Percentiles rank a stretch among this genome's conserved stretches.
These are phyloP conservation scores for Pulveroboletus frians DNA, from an alignment of 768 basidiomycete genomes.

Conservation along the genomic window DNA sequence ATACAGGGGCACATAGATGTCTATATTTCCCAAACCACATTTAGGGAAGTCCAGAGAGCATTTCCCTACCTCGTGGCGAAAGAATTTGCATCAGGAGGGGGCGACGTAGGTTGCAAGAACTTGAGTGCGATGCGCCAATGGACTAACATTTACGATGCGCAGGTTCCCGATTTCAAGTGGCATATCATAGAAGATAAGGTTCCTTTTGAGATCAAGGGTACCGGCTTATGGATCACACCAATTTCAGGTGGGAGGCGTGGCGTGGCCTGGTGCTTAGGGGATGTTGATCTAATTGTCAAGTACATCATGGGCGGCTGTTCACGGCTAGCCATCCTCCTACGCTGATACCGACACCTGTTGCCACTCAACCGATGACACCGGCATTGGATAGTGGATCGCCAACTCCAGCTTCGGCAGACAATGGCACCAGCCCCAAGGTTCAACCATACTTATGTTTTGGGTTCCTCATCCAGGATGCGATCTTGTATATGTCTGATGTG, in stretches of 20 bases:
- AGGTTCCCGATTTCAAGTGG: constrained; percentile 84
- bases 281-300: constrained; percentile 31
- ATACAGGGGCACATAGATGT: constrained; percentile 74
- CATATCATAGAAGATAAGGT: constrained; percentile 68
- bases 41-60: constrained; percentile 56
- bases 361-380: constrained; percentile 36
- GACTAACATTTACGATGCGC: constrained; percentile 5
- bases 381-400: constrained; percentile 29
- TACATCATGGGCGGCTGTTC: constrained; percentile 73
- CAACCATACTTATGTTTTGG: constrained; percentile 65
- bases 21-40: constrained; percentile 64
- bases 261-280: neutral
- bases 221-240: constrained; percentile 59
- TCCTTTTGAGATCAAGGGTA: constrained; percentile 63
- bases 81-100: constrained; percentile 74
- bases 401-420: constrained; percentile 8
- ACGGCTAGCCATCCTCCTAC: constrained; percentile 35
- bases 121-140: neutral
- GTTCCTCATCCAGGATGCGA: constrained; percentile 58
- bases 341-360: constrained; percentile 38
- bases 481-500: constrained; percentile 81
- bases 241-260: constrained; percentile 48
- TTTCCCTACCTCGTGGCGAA: constrained; percentile 81
- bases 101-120: constrained; percentile 47
- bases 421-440: constrained; percentile 21